These are phyloP conservation scores for Stevia rebaudiana DNA, from an alignment of 140 eudicot genomes.

Conservation along the genomic window DNA sequence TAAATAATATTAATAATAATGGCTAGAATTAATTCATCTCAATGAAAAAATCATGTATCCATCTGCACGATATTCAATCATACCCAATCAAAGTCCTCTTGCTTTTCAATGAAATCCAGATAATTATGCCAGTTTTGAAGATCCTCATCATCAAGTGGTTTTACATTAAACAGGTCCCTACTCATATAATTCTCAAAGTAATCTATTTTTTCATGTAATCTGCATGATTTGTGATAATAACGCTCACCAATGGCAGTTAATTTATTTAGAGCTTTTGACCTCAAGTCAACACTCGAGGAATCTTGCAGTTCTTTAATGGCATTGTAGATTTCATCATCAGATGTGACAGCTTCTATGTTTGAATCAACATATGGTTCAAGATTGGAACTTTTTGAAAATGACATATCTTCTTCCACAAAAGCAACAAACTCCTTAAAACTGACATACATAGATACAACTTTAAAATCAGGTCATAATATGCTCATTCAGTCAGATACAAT, in stretches of 20 bases:
- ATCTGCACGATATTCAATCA: slow-evolving; percentile 15
- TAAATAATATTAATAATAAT: too few species aligned
- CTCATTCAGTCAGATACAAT: background rate
- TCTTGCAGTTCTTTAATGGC: slow-evolving; percentile 56
- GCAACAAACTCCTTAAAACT: slow-evolving; percentile 73
- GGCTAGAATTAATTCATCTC: slow-evolving; percentile 14
- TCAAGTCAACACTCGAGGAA: slow-evolving; percentile 40
- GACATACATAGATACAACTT: slow-evolving; percentile 21
- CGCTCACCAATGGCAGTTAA: slow-evolving; percentile 48
- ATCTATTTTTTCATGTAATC: slow-evolving; percentile 57
- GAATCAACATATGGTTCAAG: slow-evolving; percentile 38
- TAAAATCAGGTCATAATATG: background rate
- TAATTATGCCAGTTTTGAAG: slow-evolving; percentile 76
- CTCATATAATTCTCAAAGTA: slow-evolving; percentile 50
- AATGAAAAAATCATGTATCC: slow-evolving; percentile 14
- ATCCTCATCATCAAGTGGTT: slow-evolving; percentile 69
- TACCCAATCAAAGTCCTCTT: slow-evolving; percentile 82
- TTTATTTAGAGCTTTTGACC: slow-evolving; percentile 53
- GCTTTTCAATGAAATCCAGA: slow-evolving; percentile 74
- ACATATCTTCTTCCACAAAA: slow-evolving; percentile 65
- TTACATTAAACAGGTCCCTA: slow-evolving; percentile 53
- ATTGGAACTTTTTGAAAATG: slow-evolving; percentile 27
- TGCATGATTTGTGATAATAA: slow-evolving; percentile 51
- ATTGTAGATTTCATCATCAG: slow-evolving; percentile 40
- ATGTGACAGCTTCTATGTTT: slow-evolving; percentile 20